Evolutionary conservation across 2,329 filamentous ascomycete genomes (phyloP).

Genomic region (Cladorrhinum sp.): DNA sequence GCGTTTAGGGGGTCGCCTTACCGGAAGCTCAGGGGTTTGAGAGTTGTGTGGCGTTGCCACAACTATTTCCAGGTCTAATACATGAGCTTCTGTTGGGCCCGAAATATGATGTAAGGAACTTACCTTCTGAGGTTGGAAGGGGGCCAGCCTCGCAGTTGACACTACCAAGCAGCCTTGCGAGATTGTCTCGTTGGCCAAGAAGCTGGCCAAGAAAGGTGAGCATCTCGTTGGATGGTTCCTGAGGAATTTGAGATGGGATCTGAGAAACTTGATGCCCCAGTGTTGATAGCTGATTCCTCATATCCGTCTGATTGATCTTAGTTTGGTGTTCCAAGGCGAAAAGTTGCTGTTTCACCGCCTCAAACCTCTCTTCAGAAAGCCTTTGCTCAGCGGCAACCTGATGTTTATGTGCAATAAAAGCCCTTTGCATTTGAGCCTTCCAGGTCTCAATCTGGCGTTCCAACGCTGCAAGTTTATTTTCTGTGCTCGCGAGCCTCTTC

Average conservation of each 20-base stretch:
- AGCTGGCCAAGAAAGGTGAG: slow-evolving; percentile 2
- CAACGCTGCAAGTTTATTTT: slow-evolving; percentile 17
- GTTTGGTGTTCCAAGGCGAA: neutral
- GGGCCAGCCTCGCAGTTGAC: neutral
- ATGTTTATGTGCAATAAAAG: neutral
- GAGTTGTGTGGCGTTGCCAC: neutral
- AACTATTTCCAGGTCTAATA: neutral
- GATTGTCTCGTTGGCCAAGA: neutral
- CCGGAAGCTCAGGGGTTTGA: neutral
- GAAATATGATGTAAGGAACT: neutral
- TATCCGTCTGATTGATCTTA: neutral
- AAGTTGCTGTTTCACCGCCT: neutral
- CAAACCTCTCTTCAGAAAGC: neutral
- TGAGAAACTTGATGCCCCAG: neutral
- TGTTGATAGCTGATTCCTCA: neutral
- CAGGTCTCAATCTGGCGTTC: slow-evolving; percentile 9
- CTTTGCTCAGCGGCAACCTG: neutral
- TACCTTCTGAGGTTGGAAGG: neutral
- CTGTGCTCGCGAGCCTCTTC: slow-evolving; percentile 8
- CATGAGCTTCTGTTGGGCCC: neutral
- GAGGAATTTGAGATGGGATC: neutral
- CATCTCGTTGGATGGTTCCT: neutral
- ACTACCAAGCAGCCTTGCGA: neutral
- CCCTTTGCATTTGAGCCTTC: neutral
- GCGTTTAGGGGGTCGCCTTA: neutral